phyloP scores from a whole-genome alignment of 2,329 filamentous ascomycete species.

The Alternaria tenuissima region DNA sequence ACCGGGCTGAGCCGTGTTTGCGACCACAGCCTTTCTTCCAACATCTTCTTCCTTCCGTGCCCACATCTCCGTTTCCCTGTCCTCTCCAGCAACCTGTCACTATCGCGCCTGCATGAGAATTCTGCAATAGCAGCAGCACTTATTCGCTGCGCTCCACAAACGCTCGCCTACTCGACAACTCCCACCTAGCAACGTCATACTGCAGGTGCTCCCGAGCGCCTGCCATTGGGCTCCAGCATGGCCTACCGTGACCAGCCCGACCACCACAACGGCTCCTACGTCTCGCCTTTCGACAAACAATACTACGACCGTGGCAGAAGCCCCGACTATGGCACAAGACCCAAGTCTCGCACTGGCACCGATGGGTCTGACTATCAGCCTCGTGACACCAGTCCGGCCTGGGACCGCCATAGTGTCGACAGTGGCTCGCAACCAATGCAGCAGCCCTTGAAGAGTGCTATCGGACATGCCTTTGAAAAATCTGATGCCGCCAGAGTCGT shows the following conservation, averaged over 20 bases:
- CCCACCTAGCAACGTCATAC: conserved; percentile 28
- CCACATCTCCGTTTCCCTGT: conserved; percentile 8
- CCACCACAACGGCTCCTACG: conserved; percentile 21
- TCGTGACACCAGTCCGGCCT: conserved; percentile 16
- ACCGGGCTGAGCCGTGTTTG: conserved; percentile 28
- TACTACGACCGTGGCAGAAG: conserved; percentile 37
- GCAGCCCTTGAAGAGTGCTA: conserved; percentile 64
- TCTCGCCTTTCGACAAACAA: conserved; percentile 32
- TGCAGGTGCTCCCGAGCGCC: conserved; percentile 18
- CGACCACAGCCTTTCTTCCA: conserved; percentile 16
- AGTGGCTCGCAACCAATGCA: conserved; percentile 48
- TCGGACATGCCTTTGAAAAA: conserved; percentile 64
- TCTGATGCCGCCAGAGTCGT: conserved; percentile 60
- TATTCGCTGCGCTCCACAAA: conserved; percentile 29
- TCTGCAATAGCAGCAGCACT: conserved; percentile 31
- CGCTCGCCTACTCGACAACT: conserved; percentile 14
- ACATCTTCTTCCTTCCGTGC: conserved; percentile 8
- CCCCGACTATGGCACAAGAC: conserved; percentile 33
- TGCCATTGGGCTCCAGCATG: conserved; percentile 26
- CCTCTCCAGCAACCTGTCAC: conserved; percentile 15
- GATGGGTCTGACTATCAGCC: conserved; percentile 40
- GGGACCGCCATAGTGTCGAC: conserved; percentile 15
- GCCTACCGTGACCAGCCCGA: conserved; percentile 30
- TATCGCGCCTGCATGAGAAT: conserved; percentile 28
- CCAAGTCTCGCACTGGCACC: conserved; percentile 40